Conservation (phyloP, 2,329 filamentous ascomycete genomes). For the Alternaria incomplexa region DNA sequence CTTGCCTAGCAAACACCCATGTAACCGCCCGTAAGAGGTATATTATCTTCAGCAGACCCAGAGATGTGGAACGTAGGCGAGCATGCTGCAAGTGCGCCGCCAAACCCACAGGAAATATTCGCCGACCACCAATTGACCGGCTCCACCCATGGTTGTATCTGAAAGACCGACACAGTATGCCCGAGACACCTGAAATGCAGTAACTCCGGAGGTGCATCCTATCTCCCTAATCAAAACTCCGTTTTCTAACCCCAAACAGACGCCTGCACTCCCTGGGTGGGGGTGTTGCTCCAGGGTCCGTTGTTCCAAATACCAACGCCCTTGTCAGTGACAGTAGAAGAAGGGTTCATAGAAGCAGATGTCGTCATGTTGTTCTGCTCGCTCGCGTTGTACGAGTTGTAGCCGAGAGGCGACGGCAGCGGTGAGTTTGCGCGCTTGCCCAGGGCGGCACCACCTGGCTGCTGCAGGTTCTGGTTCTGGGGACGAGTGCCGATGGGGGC, state of each 20-base stretch:
- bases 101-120: constrained; percentile 42
- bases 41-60: constrained; percentile 37
- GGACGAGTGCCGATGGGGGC: constrained; percentile 95
- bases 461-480: constrained; percentile 60
- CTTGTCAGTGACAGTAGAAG: constrained; percentile 54
- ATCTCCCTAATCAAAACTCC: constrained; percentile 44
- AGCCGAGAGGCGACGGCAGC: constrained; percentile 82
- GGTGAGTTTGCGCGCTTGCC: constrained; percentile 89
- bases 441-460: constrained; percentile 64
- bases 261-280: constrained; percentile 77
- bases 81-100: constrained; percentile 35
- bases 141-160: constrained; percentile 38
- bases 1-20: constrained; percentile 40
- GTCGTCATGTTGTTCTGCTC: constrained; percentile 57
- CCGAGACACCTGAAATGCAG: constrained; percentile 52
- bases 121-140: constrained; percentile 30
- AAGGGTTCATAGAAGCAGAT: constrained; percentile 66
- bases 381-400: constrained; percentile 65
- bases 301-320: constrained; percentile 70
- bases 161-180: constrained; percentile 48
- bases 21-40: constrained; percentile 36
- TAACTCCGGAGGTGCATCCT: constrained; percentile 51
- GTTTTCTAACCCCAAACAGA: constrained; percentile 84
- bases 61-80: constrained; percentile 44
- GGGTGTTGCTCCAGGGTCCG: constrained; percentile 80